Evolutionary conservation across 2,329 filamentous ascomycete species (phyloP).

Genomic region (Botrytis fragariae): DNA sequence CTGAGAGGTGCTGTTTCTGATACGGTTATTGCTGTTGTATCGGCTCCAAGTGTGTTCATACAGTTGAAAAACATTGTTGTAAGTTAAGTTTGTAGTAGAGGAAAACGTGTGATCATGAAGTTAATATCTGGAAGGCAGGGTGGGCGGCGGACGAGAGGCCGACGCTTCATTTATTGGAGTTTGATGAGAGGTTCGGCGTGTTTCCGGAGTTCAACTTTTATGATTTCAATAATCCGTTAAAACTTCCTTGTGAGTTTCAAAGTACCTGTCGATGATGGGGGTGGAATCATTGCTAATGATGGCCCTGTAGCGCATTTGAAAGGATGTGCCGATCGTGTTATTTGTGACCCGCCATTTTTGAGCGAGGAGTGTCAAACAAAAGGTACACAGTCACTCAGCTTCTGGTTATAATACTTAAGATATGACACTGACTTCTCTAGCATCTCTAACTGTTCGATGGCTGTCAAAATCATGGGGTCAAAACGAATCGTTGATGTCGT

Average conservation of each 20-base stretch:
- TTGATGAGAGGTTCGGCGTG: constrained; percentile 69
- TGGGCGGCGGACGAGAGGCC: constrained; percentile 46
- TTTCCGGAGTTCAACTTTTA: constrained; percentile 74
- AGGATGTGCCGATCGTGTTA: constrained; percentile 63
- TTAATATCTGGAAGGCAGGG: constrained; percentile 7
- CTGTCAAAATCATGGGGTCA: constrained; percentile 50
- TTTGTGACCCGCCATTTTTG: constrained; percentile 77
- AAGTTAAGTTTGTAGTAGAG: not conserved
- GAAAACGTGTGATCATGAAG: constrained; percentile 13
- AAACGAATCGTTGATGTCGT: constrained; percentile 16
- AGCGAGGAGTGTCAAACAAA: constrained; percentile 80
- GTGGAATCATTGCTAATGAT: constrained; percentile 2
- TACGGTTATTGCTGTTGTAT: constrained; percentile 66
- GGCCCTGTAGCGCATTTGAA: constrained; percentile 51
- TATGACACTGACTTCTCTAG: constrained; percentile 41
- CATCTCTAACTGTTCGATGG: constrained; percentile 73
- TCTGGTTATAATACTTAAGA: not conserved
- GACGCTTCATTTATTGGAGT: constrained; percentile 66
- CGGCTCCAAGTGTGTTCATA: constrained; percentile 74
- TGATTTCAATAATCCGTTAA: constrained; percentile 68
- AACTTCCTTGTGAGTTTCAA: constrained; percentile 53
- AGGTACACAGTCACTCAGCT: constrained; percentile 43
- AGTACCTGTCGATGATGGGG: not conserved
- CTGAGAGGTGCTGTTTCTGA: constrained; percentile 57
- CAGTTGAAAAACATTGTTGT: constrained; percentile 63